A percentile compares a stretch with the other conserved stretches of the same genome.
Evolutionary conservation across 1,284 basidiomycete genomes (phyloP).

Genomic region (Testicularia cyperi): DNA sequence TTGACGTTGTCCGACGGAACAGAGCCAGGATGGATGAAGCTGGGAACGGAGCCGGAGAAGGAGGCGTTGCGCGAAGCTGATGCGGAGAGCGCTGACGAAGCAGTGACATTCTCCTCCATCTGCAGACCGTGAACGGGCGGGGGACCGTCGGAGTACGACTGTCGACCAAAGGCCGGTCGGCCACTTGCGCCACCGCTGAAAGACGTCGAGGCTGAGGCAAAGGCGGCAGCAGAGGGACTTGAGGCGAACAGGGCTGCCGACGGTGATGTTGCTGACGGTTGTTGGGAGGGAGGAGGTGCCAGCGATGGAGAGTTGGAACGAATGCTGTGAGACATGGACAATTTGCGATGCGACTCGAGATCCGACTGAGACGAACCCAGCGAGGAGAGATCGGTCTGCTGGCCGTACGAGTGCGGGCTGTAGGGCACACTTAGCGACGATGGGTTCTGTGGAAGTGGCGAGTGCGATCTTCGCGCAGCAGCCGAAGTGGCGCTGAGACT

Average conservation of each 20-base stretch:
- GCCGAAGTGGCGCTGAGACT: constrained; percentile 7
- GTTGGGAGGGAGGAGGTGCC: background rate
- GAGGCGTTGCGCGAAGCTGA: constrained; percentile 12
- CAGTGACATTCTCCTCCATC: too few species aligned
- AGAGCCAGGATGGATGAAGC: too few species aligned
- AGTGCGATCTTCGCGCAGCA: background rate
- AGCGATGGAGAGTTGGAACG: background rate
- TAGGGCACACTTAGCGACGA: background rate
- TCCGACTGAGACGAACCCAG: background rate
- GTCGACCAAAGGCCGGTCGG: constrained; percentile 34
- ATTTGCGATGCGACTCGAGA: background rate
- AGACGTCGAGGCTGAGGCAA: too few species aligned
- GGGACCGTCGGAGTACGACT: constrained; percentile 37
- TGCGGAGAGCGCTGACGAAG: too few species aligned
- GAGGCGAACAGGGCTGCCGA: too few species aligned
- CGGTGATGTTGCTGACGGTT: background rate
- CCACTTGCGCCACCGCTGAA: too few species aligned
- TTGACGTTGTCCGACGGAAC: background rate
- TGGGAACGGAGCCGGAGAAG: constrained; percentile 11
- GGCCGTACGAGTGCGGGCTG: background rate
- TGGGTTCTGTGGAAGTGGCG: constrained; percentile 4
- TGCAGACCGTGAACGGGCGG: constrained; percentile 2
- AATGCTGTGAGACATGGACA: background rate
- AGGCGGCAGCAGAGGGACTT: too few species aligned
- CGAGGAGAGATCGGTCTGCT: background rate